Evolutionary conservation across 1,284 basidiomycete species (phyloP), one percentile per base, ranked within the genome.

Genomic region (Boletus semigastroideus): DNA sequence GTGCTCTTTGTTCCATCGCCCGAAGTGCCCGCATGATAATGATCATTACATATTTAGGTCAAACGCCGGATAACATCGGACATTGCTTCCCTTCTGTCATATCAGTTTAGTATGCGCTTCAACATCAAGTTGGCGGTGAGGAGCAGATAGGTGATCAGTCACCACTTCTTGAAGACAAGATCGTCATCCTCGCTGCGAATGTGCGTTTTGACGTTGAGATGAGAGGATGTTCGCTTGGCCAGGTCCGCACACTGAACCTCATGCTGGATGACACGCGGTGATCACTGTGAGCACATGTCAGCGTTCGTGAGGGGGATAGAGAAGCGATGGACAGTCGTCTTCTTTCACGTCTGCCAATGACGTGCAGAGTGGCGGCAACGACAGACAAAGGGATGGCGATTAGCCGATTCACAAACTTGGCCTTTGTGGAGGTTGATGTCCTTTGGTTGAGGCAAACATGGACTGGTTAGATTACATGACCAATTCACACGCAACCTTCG

Each of bases 121-220:
- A 98, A 70, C 93, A 98, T 98, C 60, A 94, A 66, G 70, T 93
- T 94, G 1, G 94, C 96, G 0, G 87, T 90, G 1, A 92, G 91
- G 27, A 96, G 73, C 51, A 98, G 71, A 54, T 87, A 86, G 46
- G 6, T 71, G 60, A 17, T 87, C 83, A 0, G 86, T 25, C 86
- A 74, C 57, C 82, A 76, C 63, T 87, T 87, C 74, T 90, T 90
- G 61, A 78, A 78, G 7, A 76, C 80, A 14, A 83, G 82, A 41
- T 71, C 69, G 14, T 74, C 75, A 44, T 79, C 78, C 9, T 73
- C 74, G 37, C 82, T 83, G 16, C 69, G 72, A 20, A 64, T 54
- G 11, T 68, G 67, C 1, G 55, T 38, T 40, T 68, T 69, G 27
- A 62, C 46, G 5, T 59, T 61, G 6, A 66, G 42, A 37, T 67